Conservation (phyloP, 164 flowering plant species). For the Tetracentron sinense region DNA sequence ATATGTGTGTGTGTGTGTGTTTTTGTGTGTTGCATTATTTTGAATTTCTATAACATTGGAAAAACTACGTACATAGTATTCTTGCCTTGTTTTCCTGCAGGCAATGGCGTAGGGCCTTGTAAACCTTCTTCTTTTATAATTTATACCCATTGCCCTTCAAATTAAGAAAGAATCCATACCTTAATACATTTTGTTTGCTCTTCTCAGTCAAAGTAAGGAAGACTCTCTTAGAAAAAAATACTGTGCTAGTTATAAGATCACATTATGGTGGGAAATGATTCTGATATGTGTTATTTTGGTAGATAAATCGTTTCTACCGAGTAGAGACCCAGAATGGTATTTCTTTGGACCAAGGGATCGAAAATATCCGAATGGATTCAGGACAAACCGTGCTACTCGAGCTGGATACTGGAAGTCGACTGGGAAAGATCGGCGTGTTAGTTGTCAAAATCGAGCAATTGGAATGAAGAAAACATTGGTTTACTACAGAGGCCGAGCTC, state of each 20-base stretch:
- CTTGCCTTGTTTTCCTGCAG: too few species aligned
- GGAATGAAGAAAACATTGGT: constrained; percentile 88
- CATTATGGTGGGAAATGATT: too few species aligned
- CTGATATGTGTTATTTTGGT: not conserved
- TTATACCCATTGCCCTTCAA: too few species aligned
- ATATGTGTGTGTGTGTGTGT: not conserved
- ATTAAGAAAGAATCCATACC: too few species aligned
- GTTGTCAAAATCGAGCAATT: constrained; percentile 56
- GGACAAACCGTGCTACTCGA: constrained; percentile 81
- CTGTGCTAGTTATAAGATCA: too few species aligned
- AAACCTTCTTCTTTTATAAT: too few species aligned
- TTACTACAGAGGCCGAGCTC: constrained; percentile 75
- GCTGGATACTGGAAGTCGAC: constrained; percentile 96
- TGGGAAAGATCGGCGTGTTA: constrained; percentile 75
- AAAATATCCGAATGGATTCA: constrained; percentile 82
- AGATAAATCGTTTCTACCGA: constrained; percentile 88
- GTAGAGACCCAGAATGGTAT: constrained; percentile 93
- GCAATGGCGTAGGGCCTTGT: too few species aligned
- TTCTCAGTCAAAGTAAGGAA: too few species aligned
- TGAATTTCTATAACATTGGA: too few species aligned
- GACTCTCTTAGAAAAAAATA: too few species aligned
- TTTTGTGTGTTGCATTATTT: not conserved
- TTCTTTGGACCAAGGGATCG: constrained; percentile 87
- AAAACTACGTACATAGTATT: too few species aligned
- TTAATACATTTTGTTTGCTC: too few species aligned